Evolutionary conservation across 768 basidiomycete genomes (phyloP).

Genomic region (Rhizopogon sp.): DNA sequence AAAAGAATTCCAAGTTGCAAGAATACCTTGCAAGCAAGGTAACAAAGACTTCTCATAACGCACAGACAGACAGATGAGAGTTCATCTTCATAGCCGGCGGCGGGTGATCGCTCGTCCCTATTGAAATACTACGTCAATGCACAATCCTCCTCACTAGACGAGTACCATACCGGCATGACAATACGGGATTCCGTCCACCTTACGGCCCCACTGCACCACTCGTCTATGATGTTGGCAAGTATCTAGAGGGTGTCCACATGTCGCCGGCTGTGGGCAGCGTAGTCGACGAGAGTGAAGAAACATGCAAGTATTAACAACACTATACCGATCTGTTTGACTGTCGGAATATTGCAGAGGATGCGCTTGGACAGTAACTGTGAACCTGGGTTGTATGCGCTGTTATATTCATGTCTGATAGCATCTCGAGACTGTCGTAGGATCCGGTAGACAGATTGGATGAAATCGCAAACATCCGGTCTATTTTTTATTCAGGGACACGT

Average conservation of each 20-base stretch:
- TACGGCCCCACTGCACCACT: constrained; percentile 25
- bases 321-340: constrained; percentile 13
- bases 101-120: constrained; percentile 16
- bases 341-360: neutral
- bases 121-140: constrained; percentile 1
- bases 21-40: no score
- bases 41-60: no score
- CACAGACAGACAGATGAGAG: no score
- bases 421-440: constrained; percentile 4
- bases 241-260: constrained; percentile 29
- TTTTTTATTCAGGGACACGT: neutral
- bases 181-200: constrained; percentile 1
- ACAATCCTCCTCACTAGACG: neutral
- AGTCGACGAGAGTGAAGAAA: constrained; percentile 12
- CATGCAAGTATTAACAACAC: constrained; percentile 15
- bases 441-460: constrained; percentile 15
- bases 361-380: neutral
- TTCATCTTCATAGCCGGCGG: constrained; percentile 15
- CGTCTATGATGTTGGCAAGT: constrained; percentile 14
- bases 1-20: no score
- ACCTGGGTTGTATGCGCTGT: constrained; percentile 26
- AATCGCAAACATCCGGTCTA: constrained; percentile 28
- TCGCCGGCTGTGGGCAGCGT: constrained; percentile 22
- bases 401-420: constrained; percentile 16
- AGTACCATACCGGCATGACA: constrained; percentile 12